phyloP scores from a whole-genome alignment of 768 basidiomycete genomes.

The Termitomyces sp. region DNA sequence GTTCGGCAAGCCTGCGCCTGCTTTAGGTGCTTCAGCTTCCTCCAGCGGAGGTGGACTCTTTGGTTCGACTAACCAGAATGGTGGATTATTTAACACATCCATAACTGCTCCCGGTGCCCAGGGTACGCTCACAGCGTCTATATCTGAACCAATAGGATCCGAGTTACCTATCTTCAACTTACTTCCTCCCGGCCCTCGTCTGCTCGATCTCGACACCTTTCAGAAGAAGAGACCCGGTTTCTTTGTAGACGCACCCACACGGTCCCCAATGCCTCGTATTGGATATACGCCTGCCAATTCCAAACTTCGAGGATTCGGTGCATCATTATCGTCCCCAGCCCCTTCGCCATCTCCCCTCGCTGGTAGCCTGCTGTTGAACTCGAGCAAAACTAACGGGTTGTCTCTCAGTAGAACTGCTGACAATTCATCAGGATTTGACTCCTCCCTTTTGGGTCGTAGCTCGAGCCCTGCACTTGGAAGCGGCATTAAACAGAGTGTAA shows the following conservation, averaged over 20 bases:
- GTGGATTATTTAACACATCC: conserved; percentile 33
- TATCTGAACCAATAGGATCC: conserved; percentile 76
- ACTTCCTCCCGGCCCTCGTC: conserved; percentile 67
- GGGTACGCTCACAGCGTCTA: conserved; percentile 73
- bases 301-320: conserved; percentile 67
- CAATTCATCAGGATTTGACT: conserved; percentile 48
- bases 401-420: conserved; percentile 43
- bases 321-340: conserved; percentile 37
- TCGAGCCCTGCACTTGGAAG: conserved; percentile 63
- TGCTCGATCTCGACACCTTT: conserved; percentile 50
- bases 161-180: conserved; percentile 71
- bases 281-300: conserved; percentile 64
- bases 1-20: conserved; percentile 43
- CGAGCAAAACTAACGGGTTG: conserved; percentile 52
- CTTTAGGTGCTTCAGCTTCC: conserved; percentile 38
- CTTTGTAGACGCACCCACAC: conserved; percentile 70
- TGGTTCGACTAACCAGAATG: conserved; percentile 28
- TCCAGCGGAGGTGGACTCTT: conserved; percentile 34
- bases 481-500: conserved; percentile 75
- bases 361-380: conserved; percentile 39
- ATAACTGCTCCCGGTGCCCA: conserved; percentile 39
- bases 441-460: conserved; percentile 55
- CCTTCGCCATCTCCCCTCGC: conserved; percentile 30
- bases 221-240: conserved; percentile 74
- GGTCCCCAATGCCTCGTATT: conserved; percentile 64